These are phyloP conservation scores for Myrmaecium sp. DNA, from an alignment of 2,329 filamentous ascomycete genomes.

Conservation along the genomic window DNA sequence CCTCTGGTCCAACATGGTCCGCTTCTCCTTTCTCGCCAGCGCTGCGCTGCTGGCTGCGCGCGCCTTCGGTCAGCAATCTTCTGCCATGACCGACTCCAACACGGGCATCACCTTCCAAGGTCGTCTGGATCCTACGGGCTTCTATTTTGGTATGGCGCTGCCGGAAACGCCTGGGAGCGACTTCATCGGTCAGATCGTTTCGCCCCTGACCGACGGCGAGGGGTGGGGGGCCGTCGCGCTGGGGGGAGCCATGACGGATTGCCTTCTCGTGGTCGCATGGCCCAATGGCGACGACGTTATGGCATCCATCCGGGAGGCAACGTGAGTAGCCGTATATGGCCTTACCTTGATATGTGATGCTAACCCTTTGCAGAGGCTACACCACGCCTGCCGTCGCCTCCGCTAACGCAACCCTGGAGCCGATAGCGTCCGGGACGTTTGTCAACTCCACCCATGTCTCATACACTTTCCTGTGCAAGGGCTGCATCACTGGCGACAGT, in stretches of 20 bases:
- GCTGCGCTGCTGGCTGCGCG: slow-evolving; percentile 12
- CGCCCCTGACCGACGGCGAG: slow-evolving; percentile 25
- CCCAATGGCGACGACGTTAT: slow-evolving; percentile 30
- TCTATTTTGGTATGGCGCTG: slow-evolving; percentile 33
- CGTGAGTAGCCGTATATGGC: slow-evolving; percentile 5
- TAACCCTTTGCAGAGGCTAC: slow-evolving; percentile 22
- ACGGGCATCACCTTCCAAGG: slow-evolving; percentile 18
- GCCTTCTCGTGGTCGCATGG: slow-evolving; percentile 37
- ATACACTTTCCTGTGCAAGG: slow-evolving; percentile 37
- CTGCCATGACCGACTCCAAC: slow-evolving; percentile 14
- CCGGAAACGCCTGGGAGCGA: slow-evolving; percentile 32
- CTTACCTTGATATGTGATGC: background rate
- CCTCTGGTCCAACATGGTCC: slow-evolving; percentile 11
- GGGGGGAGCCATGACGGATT: slow-evolving; percentile 30
- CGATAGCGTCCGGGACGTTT: slow-evolving; percentile 35
- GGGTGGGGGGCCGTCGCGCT: slow-evolving; percentile 37
- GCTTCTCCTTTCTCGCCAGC: slow-evolving; percentile 13
- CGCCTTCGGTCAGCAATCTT: slow-evolving; percentile 12
- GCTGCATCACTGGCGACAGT: slow-evolving; percentile 15
- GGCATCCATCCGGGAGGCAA: slow-evolving; percentile 28
- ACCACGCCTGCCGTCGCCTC: slow-evolving; percentile 29
- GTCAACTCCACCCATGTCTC: slow-evolving; percentile 37
- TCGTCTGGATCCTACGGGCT: slow-evolving; percentile 21
- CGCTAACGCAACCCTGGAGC: slow-evolving; percentile 23
- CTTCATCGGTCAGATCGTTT: slow-evolving; percentile 36